Evolutionary conservation across 2,329 filamentous ascomycete genomes (phyloP).

Genomic region (Arthrobotrys pseudoclavata): DNA sequence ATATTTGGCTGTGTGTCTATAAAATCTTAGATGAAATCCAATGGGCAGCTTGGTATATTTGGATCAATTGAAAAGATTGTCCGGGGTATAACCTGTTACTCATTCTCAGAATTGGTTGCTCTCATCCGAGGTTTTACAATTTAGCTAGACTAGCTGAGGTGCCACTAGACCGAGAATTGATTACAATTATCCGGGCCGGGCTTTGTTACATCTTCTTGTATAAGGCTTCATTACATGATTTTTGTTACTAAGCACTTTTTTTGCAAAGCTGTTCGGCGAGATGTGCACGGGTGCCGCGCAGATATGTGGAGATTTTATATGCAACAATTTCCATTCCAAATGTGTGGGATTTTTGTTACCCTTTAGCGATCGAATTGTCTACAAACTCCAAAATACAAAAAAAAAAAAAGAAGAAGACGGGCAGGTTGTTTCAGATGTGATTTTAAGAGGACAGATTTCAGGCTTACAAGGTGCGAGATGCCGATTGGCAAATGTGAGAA

Average conservation of each 20-base stretch:
- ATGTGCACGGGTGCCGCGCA: neutral
- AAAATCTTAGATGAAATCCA: conserved; percentile 17
- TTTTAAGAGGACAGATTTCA: conserved; percentile 57
- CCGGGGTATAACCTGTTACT: conserved; percentile 1
- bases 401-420: neutral
- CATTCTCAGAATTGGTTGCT: neutral
- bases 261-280: conserved; percentile 1
- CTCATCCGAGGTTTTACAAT: conserved; percentile 4
- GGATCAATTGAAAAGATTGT: conserved; percentile 9
- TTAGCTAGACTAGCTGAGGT: neutral
- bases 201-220: neutral
- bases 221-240: neutral
- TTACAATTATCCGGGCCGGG: conserved; percentile 27
- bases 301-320: conserved; percentile 9
- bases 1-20: conserved; percentile 11
- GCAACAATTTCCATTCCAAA: conserved; percentile 2
- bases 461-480: conserved; percentile 60
- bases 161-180: conserved; percentile 20
- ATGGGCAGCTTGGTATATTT: too few species aligned
- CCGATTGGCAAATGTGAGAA: conserved; percentile 24
- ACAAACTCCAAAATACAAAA: neutral
- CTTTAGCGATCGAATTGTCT: neutral
- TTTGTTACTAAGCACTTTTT: conserved; percentile 13
- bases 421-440: conserved; percentile 17
- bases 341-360: conserved; percentile 11